Evolutionary conservation across 495 filamentous ascomycete species (phyloP).

Genomic region (Lentithecium fluviatile): DNA sequence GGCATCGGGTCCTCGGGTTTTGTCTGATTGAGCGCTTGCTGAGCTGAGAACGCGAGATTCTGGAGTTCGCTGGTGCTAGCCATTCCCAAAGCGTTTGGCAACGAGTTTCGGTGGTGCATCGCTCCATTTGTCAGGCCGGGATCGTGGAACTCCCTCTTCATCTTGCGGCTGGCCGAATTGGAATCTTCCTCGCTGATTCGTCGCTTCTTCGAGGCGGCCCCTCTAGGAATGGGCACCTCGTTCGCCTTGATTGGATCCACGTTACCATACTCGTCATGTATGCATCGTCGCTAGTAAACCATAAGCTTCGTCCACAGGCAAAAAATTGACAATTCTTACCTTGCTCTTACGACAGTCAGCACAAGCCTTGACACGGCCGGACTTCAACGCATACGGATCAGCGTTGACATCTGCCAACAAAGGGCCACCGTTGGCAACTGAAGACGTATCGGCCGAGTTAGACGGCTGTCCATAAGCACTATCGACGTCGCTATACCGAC

Average conservation of each 20-base stretch:
- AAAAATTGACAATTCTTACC: constrained; percentile 45
- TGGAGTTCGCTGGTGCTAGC: constrained; percentile 58
- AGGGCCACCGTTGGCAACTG: constrained; percentile 22
- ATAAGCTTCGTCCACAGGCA: constrained; percentile 32
- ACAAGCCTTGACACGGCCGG: constrained; percentile 57
- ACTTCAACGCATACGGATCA: constrained; percentile 42
- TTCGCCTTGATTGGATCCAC: constrained; percentile 63
- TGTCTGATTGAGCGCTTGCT: constrained; percentile 52
- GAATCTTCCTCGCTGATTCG: constrained; percentile 46
- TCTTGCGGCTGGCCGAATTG: constrained; percentile 12
- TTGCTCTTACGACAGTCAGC: constrained; percentile 68
- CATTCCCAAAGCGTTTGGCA: constrained; percentile 37
- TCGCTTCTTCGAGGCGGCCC: constrained; percentile 52
- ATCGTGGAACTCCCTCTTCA: constrained; percentile 23
- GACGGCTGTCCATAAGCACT: not conserved
- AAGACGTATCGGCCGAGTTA: constrained; percentile 19
- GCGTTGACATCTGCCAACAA: constrained; percentile 26
- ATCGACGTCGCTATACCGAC: constrained; percentile 15
- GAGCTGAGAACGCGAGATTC: constrained; percentile 47
- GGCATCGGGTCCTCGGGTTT: constrained; percentile 24
- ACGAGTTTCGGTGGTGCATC: not conserved
- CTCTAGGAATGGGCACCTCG: constrained; percentile 59
- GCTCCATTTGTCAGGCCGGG: constrained; percentile 6
- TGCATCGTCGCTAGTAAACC: constrained; percentile 58
- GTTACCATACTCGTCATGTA: constrained; percentile 64